These are phyloP conservation scores for Candida tropicalis DNA, from an alignment of 1,139 yeast species.

Conservation along the genomic window DNA sequence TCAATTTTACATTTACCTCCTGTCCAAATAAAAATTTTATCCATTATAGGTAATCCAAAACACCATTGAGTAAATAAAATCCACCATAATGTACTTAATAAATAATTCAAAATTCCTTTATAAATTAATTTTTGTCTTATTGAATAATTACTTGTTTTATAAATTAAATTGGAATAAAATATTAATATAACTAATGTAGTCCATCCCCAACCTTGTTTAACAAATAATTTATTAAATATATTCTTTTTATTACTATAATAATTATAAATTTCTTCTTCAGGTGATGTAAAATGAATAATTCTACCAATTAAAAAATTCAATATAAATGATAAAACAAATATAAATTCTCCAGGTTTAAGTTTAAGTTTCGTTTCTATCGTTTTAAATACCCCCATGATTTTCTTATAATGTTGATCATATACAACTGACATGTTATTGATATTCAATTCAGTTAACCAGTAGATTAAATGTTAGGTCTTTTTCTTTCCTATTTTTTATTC, in stretches of 20 bases:
- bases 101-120: constrained; percentile 40
- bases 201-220: constrained; percentile 95
- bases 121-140: constrained; percentile 10
- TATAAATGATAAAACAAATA: constrained; percentile 33
- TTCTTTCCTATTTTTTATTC: too few species aligned
- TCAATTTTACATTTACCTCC: constrained; percentile 75
- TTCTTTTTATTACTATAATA: constrained; percentile 67
- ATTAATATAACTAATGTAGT: constrained; percentile 49
- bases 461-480: too few species aligned
- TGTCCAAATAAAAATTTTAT: constrained; percentile 70
- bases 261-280: constrained; percentile 44
- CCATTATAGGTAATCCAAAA: constrained; percentile 89
- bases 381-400: constrained; percentile 10
- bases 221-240: constrained; percentile 70
- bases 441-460: too few species aligned
- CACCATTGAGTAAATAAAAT: constrained; percentile 84
- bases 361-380: constrained; percentile 15
- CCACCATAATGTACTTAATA: constrained; percentile 76
- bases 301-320: constrained; percentile 35
- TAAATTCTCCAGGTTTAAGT: constrained; percentile 23
- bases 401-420: constrained; percentile 25
- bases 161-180: constrained; percentile 28
- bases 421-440: constrained; percentile 7
- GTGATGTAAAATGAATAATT: constrained; percentile 35
- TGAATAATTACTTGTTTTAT: background rate